phyloP scores from a whole-genome alignment of 768 basidiomycete genomes.

The Pilatotrama ljubarskyi region DNA sequence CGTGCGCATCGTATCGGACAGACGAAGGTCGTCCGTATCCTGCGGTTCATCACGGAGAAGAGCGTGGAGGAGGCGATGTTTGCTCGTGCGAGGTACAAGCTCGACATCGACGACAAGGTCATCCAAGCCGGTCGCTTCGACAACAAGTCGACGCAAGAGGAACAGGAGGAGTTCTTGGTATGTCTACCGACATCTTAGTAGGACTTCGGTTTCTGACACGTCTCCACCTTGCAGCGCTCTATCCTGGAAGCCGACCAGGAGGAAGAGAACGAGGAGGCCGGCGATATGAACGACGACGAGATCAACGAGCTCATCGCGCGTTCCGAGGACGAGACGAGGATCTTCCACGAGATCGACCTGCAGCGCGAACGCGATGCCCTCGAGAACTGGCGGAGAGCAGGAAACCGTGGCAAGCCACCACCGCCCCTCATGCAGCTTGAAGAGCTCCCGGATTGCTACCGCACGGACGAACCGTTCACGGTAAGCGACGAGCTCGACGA shows the following conservation, averaged over 20 bases:
- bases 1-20: slow-evolving; percentile 99
- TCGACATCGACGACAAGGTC: slow-evolving; percentile 98
- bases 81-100: slow-evolving; percentile 90
- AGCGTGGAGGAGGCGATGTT: slow-evolving; percentile 99
- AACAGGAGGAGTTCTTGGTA: slow-evolving; percentile 94
- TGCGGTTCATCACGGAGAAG: slow-evolving; percentile 96
- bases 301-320: slow-evolving; percentile 92
- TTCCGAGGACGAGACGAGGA: slow-evolving; percentile 68
- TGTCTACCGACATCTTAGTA: slow-evolving; percentile 31
- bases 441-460: slow-evolving; percentile 92
- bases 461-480: slow-evolving; percentile 78
- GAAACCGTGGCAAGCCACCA: slow-evolving; percentile 78
- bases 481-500: slow-evolving; percentile 59
- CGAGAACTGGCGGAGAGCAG: slow-evolving; percentile 68
- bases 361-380: slow-evolving; percentile 70
- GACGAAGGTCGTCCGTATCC: slow-evolving; percentile 94
- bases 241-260: slow-evolving; percentile 89
- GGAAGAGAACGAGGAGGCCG: slow-evolving; percentile 86
- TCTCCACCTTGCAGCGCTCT: slow-evolving; percentile 64
- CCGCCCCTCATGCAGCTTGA: slow-evolving; percentile 77
- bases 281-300: slow-evolving; percentile 93
- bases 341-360: slow-evolving; percentile 83
- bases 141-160: slow-evolving; percentile 96
- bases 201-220: slow-evolving; percentile 12
- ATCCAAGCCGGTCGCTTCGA: slow-evolving; percentile 99